Evolutionary conservation across 2,329 filamentous ascomycete genomes (phyloP), one percentile per base, ranked within the genome.

Genomic region (Verticillium nonalfalfae): DNA sequence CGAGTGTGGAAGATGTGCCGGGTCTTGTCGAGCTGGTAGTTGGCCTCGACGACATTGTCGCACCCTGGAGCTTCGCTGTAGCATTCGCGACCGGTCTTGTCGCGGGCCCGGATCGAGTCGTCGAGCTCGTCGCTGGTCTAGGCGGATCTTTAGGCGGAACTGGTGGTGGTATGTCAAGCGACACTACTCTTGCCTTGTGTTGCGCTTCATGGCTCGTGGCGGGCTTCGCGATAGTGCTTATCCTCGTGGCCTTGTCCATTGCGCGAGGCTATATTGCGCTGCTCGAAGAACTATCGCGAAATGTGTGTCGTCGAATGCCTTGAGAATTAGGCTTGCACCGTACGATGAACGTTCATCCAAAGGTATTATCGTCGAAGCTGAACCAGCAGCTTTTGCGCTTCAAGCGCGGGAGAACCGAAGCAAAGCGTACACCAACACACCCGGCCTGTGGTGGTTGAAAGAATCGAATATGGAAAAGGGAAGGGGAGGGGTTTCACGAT

Each of bases 91-190:
- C n/a, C 31, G 26, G 13, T 21, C 13, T 56, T 31, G 26, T 33
- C 54, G 54, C 26, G 9, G 33, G 26, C 7, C 54, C 54, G 33
- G 26, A 56, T 56, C 54, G 54, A 6, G 5, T 56, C 4, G 54
- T 35, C 26, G 54, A 35, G 26, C 33, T 56, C 35, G 56, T 58
- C 36, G 36, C 56, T 6, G 56, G 31, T 33, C 35, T 59, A 2
- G 58, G 58, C n/a, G 40, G 31, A 33, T 64, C 62, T 52, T 64
- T 64, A 4, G 60, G 57, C 4, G 62, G 62, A 7, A 59, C 57
- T 10, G 62, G 62, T 40, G 60, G 60, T 35, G 62, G 62, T 5
- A 62, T 26, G 52, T 60, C 59, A 9, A 59, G 58, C 14, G 57
- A 58, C 13, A 58, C 14, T 34, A 40, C 33, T 39, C 40, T 58